These are phyloP conservation scores for Colletotrichum gloeosporioides DNA, from an alignment of 2,329 filamentous ascomycete genomes.

Conservation along the genomic window DNA sequence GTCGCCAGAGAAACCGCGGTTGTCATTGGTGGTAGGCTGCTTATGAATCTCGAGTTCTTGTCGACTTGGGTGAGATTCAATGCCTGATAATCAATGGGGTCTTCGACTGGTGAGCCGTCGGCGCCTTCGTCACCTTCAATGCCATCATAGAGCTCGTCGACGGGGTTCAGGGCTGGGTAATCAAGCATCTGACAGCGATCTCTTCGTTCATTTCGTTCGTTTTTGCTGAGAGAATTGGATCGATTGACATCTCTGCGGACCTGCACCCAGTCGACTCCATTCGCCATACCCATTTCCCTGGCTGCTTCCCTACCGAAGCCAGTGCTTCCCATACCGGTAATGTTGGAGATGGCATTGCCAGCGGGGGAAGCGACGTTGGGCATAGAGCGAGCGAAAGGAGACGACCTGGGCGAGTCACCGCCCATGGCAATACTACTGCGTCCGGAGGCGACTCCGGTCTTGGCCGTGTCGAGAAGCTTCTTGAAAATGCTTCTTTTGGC, in stretches of 20 bases:
- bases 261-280: slow-evolving; percentile 89
- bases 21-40: slow-evolving; percentile 79
- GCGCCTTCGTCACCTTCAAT: slow-evolving; percentile 90
- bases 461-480: slow-evolving; percentile 92
- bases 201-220: slow-evolving; percentile 82
- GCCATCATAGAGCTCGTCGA: slow-evolving; percentile 85
- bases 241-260: slow-evolving; percentile 94
- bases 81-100: slow-evolving; percentile 80
- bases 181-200: slow-evolving; percentile 97
- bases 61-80: slow-evolving; percentile 89
- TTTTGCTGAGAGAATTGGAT: slow-evolving; percentile 89
- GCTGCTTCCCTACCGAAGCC: slow-evolving; percentile 55
- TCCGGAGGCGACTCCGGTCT: slow-evolving; percentile 89
- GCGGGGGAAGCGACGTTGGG: slow-evolving; percentile 49
- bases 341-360: slow-evolving; percentile 40
- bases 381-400: slow-evolving; percentile 46
- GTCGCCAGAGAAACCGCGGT: slow-evolving; percentile 85
- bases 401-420: slow-evolving; percentile 45
- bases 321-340: slow-evolving; percentile 37
- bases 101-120: slow-evolving; percentile 81
- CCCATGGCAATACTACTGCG: slow-evolving; percentile 81
- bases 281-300: slow-evolving; percentile 72
- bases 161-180: slow-evolving; percentile 83
- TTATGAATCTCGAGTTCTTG: slow-evolving; percentile 93
- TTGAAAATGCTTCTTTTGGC: slow-evolving; percentile 93